These are phyloP conservation scores for Monosporozyma aerobia DNA, from an alignment of 805 yeast genomes.

Conservation along the genomic window DNA sequence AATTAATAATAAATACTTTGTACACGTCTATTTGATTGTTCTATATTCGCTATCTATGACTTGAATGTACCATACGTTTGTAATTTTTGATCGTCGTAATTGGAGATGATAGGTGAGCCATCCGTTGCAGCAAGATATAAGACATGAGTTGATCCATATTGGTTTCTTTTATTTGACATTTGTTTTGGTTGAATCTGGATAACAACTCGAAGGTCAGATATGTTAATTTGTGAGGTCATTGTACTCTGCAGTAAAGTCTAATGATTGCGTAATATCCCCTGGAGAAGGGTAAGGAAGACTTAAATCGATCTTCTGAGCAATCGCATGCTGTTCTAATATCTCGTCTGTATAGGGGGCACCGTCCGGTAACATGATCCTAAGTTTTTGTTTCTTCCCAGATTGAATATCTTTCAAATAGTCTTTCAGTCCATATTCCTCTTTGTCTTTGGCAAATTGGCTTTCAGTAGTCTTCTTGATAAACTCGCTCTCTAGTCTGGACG, in stretches of 20 bases:
- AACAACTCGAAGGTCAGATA: neutral
- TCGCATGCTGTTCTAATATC: slow-evolving; percentile 5
- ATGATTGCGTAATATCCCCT: neutral
- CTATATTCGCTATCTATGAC: neutral
- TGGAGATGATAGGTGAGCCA: neutral
- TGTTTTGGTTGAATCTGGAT: neutral
- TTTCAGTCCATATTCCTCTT: slow-evolving; percentile 12
- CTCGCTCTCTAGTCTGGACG: slow-evolving; percentile 17
- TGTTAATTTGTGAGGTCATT: neutral
- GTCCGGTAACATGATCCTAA: slow-evolving; percentile 15
- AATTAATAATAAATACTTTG: neutral
- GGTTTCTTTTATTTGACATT: neutral
- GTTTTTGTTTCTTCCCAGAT: slow-evolving; percentile 13
- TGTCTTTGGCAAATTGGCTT: slow-evolving; percentile 9
- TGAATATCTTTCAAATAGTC: slow-evolving; percentile 20
- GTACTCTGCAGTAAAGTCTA: neutral
- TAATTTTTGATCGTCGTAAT: neutral
- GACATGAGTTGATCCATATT: neutral
- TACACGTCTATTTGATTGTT: neutral
- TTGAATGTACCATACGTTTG: neutral
- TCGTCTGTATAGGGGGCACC: slow-evolving; percentile 1
- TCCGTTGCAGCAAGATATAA: neutral
- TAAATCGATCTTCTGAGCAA: slow-evolving; percentile 1
- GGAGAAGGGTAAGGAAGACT: neutral
- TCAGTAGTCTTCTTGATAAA: slow-evolving; percentile 13